Evolutionary conservation across 352 stramenopile species (phyloP).

Genomic region (Halophytophthora polymorphica): DNA sequence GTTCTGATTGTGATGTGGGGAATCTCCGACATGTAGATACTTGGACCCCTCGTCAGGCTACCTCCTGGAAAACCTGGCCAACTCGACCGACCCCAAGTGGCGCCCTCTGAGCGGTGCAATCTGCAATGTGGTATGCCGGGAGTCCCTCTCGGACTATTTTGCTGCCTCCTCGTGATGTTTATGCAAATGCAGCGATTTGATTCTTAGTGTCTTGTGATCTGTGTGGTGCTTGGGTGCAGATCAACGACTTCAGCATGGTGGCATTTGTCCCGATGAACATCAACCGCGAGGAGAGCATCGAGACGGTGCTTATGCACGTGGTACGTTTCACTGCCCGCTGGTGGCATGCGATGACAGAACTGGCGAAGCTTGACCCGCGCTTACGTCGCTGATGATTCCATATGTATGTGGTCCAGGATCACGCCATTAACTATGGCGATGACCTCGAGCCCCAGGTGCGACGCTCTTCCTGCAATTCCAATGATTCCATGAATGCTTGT

Average conservation of each 20-base stretch:
- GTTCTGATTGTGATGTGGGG: no score
- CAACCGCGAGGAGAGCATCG: conserved; percentile 95
- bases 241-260: conserved; percentile 97
- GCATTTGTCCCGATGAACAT: conserved; percentile 97
- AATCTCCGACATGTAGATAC: conserved; percentile 40
- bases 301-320: conserved; percentile 94
- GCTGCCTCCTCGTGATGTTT: no score
- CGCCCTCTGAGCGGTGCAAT: conserved; percentile 76
- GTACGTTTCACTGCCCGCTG: no score
- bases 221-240: conserved; percentile 31
- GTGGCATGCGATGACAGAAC: no score
- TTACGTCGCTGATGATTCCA: no score
- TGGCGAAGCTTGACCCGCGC: no score
- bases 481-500: not conserved
- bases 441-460: conserved; percentile 89
- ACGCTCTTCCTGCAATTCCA: not conserved
- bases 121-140: conserved; percentile 79
- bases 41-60: conserved; percentile 83
- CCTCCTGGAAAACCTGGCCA: conserved; percentile 79
- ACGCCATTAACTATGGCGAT: conserved; percentile 97
- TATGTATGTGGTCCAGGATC: no score
- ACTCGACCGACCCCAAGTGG: conserved; percentile 79
- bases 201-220: conserved; percentile 7
- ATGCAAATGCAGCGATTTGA: conserved; percentile 1
- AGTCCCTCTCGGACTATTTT: no score